Conservation (phyloP, 257 asterid genomes). For the Nicotiana undulata region DNA sequence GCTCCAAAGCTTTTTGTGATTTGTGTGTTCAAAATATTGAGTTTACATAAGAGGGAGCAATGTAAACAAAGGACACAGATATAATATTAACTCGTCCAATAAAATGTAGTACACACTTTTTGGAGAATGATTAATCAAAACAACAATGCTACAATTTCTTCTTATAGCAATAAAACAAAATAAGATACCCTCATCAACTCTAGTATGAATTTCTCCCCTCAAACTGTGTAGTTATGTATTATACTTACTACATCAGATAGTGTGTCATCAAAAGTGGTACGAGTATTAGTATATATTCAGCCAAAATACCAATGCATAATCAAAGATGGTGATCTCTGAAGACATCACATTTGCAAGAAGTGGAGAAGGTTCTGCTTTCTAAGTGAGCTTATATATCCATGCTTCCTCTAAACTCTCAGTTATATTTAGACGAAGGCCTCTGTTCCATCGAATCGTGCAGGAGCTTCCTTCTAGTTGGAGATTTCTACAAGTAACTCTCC, state of each 20-base stretch:
- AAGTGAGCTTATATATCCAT: background rate
- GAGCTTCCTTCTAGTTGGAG: background rate
- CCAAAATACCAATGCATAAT: background rate
- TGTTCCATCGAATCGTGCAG: background rate
- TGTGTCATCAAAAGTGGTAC: background rate
- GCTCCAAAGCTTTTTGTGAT: background rate
- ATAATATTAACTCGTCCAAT: background rate
- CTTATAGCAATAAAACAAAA: background rate
- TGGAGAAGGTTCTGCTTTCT: background rate
- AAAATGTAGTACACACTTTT: background rate
- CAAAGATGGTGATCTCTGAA: too few species aligned
- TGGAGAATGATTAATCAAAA: background rate
- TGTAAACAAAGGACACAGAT: background rate
- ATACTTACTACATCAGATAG: background rate
- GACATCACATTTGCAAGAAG: background rate
- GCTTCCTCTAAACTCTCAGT: background rate
- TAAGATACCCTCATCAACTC: background rate
- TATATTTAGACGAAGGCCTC: background rate
- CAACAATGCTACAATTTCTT: background rate
- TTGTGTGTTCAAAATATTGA: background rate
- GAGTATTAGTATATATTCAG: background rate
- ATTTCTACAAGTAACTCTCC: background rate
- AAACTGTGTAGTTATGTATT: background rate
- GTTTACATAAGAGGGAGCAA: background rate
- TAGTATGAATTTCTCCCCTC: background rate